Base-by-base conservation (phyloP, 768 basidiomycete species). In the Pisolithus albus region DNA sequence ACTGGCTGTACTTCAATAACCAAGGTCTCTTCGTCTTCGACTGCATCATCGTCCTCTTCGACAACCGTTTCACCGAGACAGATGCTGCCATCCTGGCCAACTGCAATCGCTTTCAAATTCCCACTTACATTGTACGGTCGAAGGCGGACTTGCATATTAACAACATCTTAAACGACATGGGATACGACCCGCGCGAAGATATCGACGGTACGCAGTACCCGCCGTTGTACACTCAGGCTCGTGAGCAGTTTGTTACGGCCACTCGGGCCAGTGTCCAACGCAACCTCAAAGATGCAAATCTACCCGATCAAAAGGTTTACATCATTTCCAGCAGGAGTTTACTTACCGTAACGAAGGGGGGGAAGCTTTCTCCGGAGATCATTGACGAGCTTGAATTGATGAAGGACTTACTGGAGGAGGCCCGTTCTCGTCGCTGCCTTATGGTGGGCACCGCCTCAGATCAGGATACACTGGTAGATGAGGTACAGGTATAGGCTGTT, bases 1-100 rank as follows among this genome's bases (percentile, higher is more conserved):
- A 59, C 36, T 64, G 60, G 61, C 51, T 59, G 18, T 67, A 67
- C 51, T 65, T 67, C 55, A 63, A 64, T 21, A 45, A 57, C 7
- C 60, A 64, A 32, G 63, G 61, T 13, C 59, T 67, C 8, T 57
- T 47, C n/a, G 50, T 57, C 40, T 59, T 34, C 15, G 34, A 34
- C 4, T 34, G 34, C 5, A 34, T 34, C 34, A 15, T 34, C 5
- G 34, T 34, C 54, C 23, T 57, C 16, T 59, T 57, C 52, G 56
- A 59, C 39, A 54, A 51, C 24, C 56, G 58, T 10, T 52, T 59
- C 41, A 54, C 56, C 16, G 21, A 37, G 2, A 48, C 52, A 10
- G 56, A 59, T 40, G 24, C 52, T 11, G 52, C 52, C 36, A 52
- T 59, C n/a, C 47, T 59, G 36, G 28, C 37, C 21, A 53, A 53